Conservation (phyloP, 805 yeast genomes). For the Yamadazyma tumulicola region DNA sequence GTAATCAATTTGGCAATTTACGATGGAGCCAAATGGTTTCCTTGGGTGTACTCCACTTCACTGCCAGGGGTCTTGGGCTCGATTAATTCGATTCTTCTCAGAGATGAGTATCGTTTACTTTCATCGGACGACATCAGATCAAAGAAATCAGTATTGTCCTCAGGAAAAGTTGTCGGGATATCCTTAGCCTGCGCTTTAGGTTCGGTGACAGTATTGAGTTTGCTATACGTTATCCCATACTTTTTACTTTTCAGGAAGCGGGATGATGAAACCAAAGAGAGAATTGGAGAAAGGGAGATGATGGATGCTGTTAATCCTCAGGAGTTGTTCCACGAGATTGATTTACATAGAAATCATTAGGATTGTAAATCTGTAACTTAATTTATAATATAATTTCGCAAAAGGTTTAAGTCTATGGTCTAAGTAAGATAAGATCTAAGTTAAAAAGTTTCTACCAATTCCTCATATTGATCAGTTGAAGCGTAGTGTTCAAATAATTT, state of each 20-base stretch:
- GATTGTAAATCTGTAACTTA: neutral
- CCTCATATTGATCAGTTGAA: slow-evolving; percentile 10
- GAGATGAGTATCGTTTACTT: slow-evolving; percentile 31
- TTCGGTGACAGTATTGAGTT: slow-evolving; percentile 37
- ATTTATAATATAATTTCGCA: neutral
- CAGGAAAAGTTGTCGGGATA: slow-evolving; percentile 43
- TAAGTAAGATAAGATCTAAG: neutral
- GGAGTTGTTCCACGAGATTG: slow-evolving; percentile 43
- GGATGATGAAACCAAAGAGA: slow-evolving; percentile 20
- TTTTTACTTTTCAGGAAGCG: slow-evolving; percentile 30
- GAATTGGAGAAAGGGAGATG: slow-evolving; percentile 44
- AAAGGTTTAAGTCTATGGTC: neutral
- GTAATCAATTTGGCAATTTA: slow-evolving; percentile 57
- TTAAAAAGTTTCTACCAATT: slow-evolving; percentile 6
- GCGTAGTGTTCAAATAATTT: slow-evolving; percentile 8
- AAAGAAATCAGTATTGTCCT: slow-evolving; percentile 21
- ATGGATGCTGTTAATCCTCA: slow-evolving; percentile 42
- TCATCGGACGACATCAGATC: slow-evolving; percentile 31
- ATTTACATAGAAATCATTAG: slow-evolving; percentile 31
- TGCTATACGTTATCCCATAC: slow-evolving; percentile 39
- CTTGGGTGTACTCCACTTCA: slow-evolving; percentile 47
- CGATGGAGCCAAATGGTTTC: slow-evolving; percentile 67
- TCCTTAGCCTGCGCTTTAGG: slow-evolving; percentile 46
- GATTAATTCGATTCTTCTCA: slow-evolving; percentile 28
- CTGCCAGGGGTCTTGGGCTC: slow-evolving; percentile 21